These are phyloP conservation scores for Kuraishia borneana DNA, from an alignment of 805 yeast species.

Conservation along the genomic window DNA sequence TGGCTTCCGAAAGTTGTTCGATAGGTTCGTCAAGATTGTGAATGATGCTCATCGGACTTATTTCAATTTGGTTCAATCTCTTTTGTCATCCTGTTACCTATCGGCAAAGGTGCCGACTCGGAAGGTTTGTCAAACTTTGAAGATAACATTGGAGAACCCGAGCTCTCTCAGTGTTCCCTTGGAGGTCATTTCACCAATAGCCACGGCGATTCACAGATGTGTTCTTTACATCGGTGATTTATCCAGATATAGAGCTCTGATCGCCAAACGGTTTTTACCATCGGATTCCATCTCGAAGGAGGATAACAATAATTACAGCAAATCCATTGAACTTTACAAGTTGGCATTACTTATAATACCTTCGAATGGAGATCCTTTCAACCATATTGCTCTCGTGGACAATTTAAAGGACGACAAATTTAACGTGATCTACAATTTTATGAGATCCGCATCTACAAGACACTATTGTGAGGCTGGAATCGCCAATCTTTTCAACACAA, in stretches of 20 bases:
- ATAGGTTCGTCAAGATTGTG: constrained; percentile 35
- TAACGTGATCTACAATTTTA: constrained; percentile 38
- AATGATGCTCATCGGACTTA: constrained; percentile 39
- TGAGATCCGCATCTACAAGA: constrained; percentile 46
- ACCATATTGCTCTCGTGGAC: constrained; percentile 45
- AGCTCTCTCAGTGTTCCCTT: constrained; percentile 7
- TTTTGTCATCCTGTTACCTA: constrained; percentile 26
- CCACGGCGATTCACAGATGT: constrained; percentile 28
- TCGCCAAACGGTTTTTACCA: constrained; percentile 31
- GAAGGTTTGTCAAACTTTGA: constrained; percentile 17
- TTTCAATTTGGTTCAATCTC: constrained; percentile 24
- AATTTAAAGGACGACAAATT: constrained; percentile 37
- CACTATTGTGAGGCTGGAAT: constrained; percentile 35
- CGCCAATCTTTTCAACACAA: constrained; percentile 27
- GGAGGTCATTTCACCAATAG: constrained; percentile 13
- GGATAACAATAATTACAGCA: constrained; percentile 27
- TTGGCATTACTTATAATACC: constrained; percentile 49
- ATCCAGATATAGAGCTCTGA: constrained; percentile 41
- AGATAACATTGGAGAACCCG: constrained; percentile 7
- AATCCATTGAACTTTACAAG: constrained; percentile 35
- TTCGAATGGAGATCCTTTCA: constrained; percentile 56
- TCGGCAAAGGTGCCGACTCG: constrained; percentile 21
- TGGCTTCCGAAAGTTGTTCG: constrained; percentile 46
- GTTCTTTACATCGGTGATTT: constrained; percentile 46
- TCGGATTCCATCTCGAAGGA: constrained; percentile 20